Percentiles rank a stretch among this genome's conserved stretches.
These are phyloP conservation scores for Pseudocercospora cruenta DNA, from an alignment of 2,329 filamentous ascomycete genomes.

Conservation along the genomic window DNA sequence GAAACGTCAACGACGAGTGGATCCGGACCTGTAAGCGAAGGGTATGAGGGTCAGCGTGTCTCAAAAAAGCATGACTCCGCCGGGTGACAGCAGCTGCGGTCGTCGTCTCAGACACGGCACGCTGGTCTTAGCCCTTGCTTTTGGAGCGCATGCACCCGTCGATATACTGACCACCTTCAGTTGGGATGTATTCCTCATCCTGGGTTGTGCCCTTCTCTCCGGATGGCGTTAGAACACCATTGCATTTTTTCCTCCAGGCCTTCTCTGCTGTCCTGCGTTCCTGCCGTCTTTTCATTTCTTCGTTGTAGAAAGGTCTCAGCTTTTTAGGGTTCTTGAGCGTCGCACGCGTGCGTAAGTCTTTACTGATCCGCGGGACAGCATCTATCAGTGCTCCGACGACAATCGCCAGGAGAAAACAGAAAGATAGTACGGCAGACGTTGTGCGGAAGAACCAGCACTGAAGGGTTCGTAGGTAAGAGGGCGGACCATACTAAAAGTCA, in stretches of 20 bases:
- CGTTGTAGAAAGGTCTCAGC: slow-evolving; percentile 69
- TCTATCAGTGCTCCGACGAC: slow-evolving; percentile 74
- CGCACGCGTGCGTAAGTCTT: slow-evolving; percentile 56
- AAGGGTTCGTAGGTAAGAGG: slow-evolving; percentile 65
- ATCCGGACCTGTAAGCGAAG: slow-evolving; percentile 55
- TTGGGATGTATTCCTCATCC: slow-evolving; percentile 66
- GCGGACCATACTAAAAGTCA: slow-evolving; percentile 65
- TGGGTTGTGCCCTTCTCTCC: slow-evolving; percentile 47
- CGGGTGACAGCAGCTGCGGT: too few relatives aligned
- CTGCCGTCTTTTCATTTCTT: slow-evolving; percentile 66
- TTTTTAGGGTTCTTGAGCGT: slow-evolving; percentile 64
- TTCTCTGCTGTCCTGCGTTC: slow-evolving; percentile 61
- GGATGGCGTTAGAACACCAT: slow-evolving; percentile 49
- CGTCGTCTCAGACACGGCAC: too few relatives aligned
- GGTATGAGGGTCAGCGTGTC: too few relatives aligned
- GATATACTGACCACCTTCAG: slow-evolving; percentile 66
- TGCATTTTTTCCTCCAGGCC: slow-evolving; percentile 62
- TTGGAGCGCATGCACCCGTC: too few relatives aligned
- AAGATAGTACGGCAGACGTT: slow-evolving; percentile 74
- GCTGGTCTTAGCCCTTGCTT: too few relatives aligned
- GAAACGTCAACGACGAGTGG: slow-evolving; percentile 73
- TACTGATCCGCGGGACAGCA: slow-evolving; percentile 59
- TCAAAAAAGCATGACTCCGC: too few relatives aligned
- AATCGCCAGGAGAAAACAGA: slow-evolving; percentile 75
- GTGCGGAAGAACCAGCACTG: slow-evolving; percentile 68